Base-by-base conservation (phyloP, 2,329 filamentous ascomycete species). In the Xylariaceae sp. region DNA sequence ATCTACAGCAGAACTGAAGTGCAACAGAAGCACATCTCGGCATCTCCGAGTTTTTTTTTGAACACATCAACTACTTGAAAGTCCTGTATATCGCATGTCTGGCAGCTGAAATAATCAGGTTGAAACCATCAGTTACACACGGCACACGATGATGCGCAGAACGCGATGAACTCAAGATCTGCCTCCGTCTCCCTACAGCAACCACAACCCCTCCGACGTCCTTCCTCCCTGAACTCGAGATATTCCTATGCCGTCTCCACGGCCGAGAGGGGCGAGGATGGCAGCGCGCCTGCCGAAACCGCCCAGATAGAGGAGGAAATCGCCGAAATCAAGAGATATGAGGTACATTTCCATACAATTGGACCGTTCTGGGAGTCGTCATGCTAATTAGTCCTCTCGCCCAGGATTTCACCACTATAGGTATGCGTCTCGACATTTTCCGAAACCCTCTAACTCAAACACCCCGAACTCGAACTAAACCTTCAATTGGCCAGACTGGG, bases 311-410 rank as follows among this genome's bases (percentile, higher is more conserved):
- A 88, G 45, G 89, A 97, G 59, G 92, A 98, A 67, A 95, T 98
- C 59, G 89, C 85, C 17, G 85, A 96, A 69, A 97, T 98, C 61
- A 96, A 96, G 68, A 78, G 90, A 67, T 98, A 98, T 67, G 92
- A 95, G 68, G 78, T 82, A 61, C 47, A 64, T 47, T 8, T 16
- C 7, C n/a, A n/a, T 13, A 6, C 21, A n/a, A n/a, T 30, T 28
- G 37, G 40, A 23, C 33, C 12, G 14, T 6, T 18, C 21, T 9
- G 9, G 6, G 5, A n/a, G 2, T 3, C 7, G 2, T 12, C 12
- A 13, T 28, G n/a, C 31, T 35, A 36, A 41, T 30, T 18, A 19
- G 23, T 14, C 21, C 31, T 36, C 27, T n/a, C 34, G 30, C 49
- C 24, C 51, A 79, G 75, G 92, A 98, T 66, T 98, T 98, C 61